Evolutionary conservation across 257 asterid genomes (phyloP), one percentile per base, ranked within the genome.

Genomic region (Thymus quinquecostatus): DNA sequence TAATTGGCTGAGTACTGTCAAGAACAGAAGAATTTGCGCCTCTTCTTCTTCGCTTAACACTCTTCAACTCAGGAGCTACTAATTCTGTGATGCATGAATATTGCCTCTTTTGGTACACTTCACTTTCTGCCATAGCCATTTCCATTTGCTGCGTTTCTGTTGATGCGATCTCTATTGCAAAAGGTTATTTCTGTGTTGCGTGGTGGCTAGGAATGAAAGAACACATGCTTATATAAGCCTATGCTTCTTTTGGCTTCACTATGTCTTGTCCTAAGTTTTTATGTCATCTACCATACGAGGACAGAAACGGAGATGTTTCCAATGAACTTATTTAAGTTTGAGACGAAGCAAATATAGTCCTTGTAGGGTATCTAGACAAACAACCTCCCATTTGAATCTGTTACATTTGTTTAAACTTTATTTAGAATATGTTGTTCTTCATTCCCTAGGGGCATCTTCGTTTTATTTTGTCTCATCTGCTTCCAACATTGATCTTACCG

Each of bases 241-340:
- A 10, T 64, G 48, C 76, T 41, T 63, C 62, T 57, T 78, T 69
- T 69, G 82, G 73, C 33, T 50, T 55, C 45, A 58, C 49, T 64
- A 57, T 69, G 62, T 64, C 57, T 69, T 69, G 55, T 73, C 63
- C 34, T 56, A 29, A 59, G 62, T 34, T 73, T 64, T 44, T 57
- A 56, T 28, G 41, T 57, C 14, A 48, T 62, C 3, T 73, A 53
- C 33, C 28, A 50, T 70, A 14, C 5, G 14, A 70, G 69, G 56
- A 77, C 81, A 57, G 68, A 68, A 62, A 41, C 1, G 62, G 56
- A 54, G 78, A 80, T 78, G 76, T 27, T 70, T 50, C 58, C 80
- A 64, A 82, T 65, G 80, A 40, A 9, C 30, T 71, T 33, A 9
- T 65, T 59, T 64, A 9, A 69, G 63, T 43, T 63, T 76, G 40